Evolutionary conservation across 2,329 filamentous ascomycete species (phyloP).

Genomic region (Gaeumannomyces tritici): DNA sequence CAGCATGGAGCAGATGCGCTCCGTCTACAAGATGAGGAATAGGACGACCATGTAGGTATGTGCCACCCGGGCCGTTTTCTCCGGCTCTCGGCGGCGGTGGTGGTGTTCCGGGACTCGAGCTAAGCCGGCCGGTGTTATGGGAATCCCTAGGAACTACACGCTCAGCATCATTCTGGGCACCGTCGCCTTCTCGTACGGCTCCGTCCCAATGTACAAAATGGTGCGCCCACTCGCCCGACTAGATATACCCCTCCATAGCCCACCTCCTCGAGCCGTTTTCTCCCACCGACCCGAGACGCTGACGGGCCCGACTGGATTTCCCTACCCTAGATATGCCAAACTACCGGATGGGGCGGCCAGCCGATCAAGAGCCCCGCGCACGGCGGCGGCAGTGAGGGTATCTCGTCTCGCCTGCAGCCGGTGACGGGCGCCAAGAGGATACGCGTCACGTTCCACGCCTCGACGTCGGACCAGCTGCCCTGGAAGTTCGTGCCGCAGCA

Average conservation of each 20-base stretch:
- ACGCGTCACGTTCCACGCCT: constrained; percentile 91
- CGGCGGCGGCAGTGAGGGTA: constrained; percentile 48
- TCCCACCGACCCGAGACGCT: neutral
- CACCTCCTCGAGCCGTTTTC: too few relatives aligned
- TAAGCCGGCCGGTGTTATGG: neutral
- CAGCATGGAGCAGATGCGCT: constrained; percentile 55
- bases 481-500: constrained; percentile 98
- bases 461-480: constrained; percentile 86
- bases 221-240: constrained; percentile 27
- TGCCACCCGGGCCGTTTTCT: neutral
- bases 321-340: constrained; percentile 60
- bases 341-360: constrained; percentile 86
- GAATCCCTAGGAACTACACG: constrained; percentile 44
- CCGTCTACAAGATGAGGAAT: constrained; percentile 59
- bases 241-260: neutral
- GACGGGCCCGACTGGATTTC: neutral
- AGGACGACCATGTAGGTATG: constrained; percentile 49
- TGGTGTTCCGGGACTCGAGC: neutral
- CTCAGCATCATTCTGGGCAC: constrained; percentile 71
- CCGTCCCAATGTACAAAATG: constrained; percentile 83
- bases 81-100: too few relatives aligned
- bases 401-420: constrained; percentile 68
- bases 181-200: constrained; percentile 71
- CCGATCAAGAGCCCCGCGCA: constrained; percentile 66
- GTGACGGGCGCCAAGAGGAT: constrained; percentile 75